phyloP scores from a whole-genome alignment of 2,329 filamentous ascomycete genomes.

The Pseudogymnoascus sp. region DNA sequence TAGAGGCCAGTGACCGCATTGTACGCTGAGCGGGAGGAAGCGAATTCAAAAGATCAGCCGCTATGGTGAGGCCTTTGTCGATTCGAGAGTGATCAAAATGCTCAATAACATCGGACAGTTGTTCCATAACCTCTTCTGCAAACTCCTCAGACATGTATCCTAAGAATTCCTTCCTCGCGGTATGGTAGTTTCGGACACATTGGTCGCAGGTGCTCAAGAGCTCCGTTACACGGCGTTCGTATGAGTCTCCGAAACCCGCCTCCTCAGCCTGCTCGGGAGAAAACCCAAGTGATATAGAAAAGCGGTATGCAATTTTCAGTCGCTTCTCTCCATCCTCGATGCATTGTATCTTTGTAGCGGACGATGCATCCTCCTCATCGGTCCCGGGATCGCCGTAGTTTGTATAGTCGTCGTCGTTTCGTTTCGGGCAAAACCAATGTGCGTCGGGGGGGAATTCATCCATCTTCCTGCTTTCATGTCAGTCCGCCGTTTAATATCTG shows the following conservation, averaged over 20 bases:
- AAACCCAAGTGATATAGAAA: conserved; percentile 61
- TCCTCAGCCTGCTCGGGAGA: conserved; percentile 46
- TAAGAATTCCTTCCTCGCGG: conserved; percentile 53
- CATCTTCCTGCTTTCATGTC: background rate
- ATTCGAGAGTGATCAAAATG: conserved; percentile 54
- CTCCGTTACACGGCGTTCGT: conserved; percentile 47
- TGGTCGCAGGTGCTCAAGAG: conserved; percentile 57
- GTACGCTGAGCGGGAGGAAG: conserved; percentile 20
- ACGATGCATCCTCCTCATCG: conserved; percentile 39
- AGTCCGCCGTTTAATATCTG: background rate
- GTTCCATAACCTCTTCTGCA: conserved; percentile 41
- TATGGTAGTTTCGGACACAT: conserved; percentile 69
- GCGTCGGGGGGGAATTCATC: conserved; percentile 29
- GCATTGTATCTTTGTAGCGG: conserved; percentile 42
- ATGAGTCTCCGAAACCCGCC: conserved; percentile 47
- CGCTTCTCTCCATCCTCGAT: conserved; percentile 48
- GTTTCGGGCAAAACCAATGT: conserved; percentile 62
- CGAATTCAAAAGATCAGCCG: conserved; percentile 43
- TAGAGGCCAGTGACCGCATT: conserved; percentile 27
- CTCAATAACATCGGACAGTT: conserved; percentile 49
- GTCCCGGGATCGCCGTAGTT: conserved; percentile 51
- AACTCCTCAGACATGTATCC: conserved; percentile 48
- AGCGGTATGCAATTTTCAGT: conserved; percentile 55
- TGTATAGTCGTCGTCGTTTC: conserved; percentile 52
- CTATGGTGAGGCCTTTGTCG: conserved; percentile 48